Evolutionary conservation across 2,329 filamentous ascomycete species (phyloP).

Genomic region (Ambrosiella beaveri): DNA sequence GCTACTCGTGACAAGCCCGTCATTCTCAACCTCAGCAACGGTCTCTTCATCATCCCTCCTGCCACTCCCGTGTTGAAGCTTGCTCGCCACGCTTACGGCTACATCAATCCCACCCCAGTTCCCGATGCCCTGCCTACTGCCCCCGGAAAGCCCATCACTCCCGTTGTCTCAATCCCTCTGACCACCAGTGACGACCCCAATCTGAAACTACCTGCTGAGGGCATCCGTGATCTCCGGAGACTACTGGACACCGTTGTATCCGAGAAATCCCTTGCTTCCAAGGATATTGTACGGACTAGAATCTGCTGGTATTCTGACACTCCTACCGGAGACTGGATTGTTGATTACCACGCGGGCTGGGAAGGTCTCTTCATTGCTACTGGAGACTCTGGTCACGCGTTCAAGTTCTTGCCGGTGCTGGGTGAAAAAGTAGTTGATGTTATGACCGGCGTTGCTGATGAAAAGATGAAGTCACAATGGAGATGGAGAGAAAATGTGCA

Average conservation of each 20-base stretch:
- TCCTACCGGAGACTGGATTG: conserved; percentile 50
- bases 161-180: conserved; percentile 19
- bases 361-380: conserved; percentile 42
- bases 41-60: conserved; percentile 61
- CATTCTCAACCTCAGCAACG: conserved; percentile 51
- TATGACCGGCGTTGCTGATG: conserved; percentile 28
- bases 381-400: conserved; percentile 47
- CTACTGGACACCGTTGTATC: conserved; percentile 41
- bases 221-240: conserved; percentile 40
- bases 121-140: conserved; percentile 20
- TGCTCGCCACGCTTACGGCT: conserved; percentile 53
- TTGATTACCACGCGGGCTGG: conserved; percentile 49
- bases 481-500: conserved; percentile 37
- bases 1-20: conserved; percentile 50
- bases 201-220: conserved; percentile 40
- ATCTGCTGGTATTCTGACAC: conserved; percentile 68
- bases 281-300: conserved; percentile 44
- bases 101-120: conserved; percentile 34
- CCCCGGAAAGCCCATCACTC: conserved; percentile 15
- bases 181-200: conserved; percentile 24
- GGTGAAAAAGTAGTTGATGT: conserved; percentile 44
- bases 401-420: conserved; percentile 52
- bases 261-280: conserved; percentile 32
- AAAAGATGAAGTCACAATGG: conserved; percentile 40
- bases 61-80: conserved; percentile 45